A percentile compares a stretch with the other conserved stretches of the same genome.
Conservation (phyloP, 108 stramenopile genomes). For the Nannochloropsis oceanica region DNA sequence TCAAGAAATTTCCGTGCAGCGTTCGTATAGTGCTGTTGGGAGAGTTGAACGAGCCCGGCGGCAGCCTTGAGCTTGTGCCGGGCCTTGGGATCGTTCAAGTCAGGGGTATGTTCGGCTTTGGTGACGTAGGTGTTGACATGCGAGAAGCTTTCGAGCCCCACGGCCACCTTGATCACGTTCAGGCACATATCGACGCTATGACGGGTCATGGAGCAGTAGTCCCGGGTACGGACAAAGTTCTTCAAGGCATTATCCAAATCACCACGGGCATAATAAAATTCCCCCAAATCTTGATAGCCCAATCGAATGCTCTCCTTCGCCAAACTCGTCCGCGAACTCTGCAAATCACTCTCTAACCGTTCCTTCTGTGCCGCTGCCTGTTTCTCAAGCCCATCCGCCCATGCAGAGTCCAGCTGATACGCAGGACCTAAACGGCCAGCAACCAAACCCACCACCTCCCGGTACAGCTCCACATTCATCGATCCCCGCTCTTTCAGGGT, state of each 20-base stretch:
- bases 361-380: background rate
- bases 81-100: background rate
- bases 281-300: conserved; percentile 24
- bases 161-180: conserved; percentile 12
- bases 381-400: conserved; percentile 1
- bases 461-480: conserved; percentile 11
- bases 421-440: background rate
- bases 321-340: conserved; percentile 7
- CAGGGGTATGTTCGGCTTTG: conserved; percentile 5
- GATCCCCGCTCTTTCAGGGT: background rate
- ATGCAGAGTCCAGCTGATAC: conserved; percentile 1
- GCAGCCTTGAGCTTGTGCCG: conserved; percentile 1
- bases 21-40: background rate
- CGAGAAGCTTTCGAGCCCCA: conserved; percentile 1
- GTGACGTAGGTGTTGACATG: conserved; percentile 10
- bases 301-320: conserved; percentile 29
- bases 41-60: conserved; percentile 2
- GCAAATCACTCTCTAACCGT: conserved; percentile 19
- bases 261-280: conserved; percentile 13
- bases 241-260: conserved; percentile 18
- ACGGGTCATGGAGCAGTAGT: conserved; percentile 21
- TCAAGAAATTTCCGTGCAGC: conserved; percentile 15
- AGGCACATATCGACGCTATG: conserved; percentile 29
- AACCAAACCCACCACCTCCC: conserved; percentile 3
- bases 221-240: conserved; percentile 21